Conservation (phyloP, 805 yeast genomes). For the Teunomyces stri region DNA sequence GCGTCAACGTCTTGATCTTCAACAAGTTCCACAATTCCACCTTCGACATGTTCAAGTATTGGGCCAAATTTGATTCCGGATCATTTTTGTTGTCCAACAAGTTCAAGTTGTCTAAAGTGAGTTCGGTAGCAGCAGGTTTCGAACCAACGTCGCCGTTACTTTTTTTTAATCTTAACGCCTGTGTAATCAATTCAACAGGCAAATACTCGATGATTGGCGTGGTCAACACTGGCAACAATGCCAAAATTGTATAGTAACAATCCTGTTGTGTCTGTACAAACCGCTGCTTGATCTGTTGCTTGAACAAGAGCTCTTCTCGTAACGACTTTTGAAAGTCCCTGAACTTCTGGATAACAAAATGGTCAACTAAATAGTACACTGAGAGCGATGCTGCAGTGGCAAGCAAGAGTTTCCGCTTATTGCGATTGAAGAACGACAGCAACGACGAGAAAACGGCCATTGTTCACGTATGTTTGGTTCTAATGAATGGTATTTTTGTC, state of each 20-base stretch:
- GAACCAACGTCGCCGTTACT: constrained; percentile 15
- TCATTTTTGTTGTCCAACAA: constrained; percentile 28
- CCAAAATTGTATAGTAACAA: constrained; percentile 78
- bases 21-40: constrained; percentile 77
- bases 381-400: constrained; percentile 36
- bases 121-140: constrained; percentile 11
- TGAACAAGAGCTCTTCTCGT: constrained; percentile 39
- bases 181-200: constrained; percentile 72
- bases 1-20: constrained; percentile 68
- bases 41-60: constrained; percentile 32
- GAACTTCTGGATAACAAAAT: constrained; percentile 37
- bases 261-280: constrained; percentile 92
- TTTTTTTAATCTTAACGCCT: constrained; percentile 64
- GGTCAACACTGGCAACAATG: constrained; percentile 74
- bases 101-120: constrained; percentile 41
- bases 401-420: constrained; percentile 34
- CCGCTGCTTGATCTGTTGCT: constrained; percentile 64
- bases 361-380: constrained; percentile 34
- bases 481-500: background rate
- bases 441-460: constrained; percentile 44
- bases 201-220: constrained; percentile 59
- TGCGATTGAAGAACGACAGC: constrained; percentile 39
- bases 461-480: background rate
- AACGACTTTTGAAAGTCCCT: constrained; percentile 39
- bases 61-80: constrained; percentile 17